phyloP scores from a whole-genome alignment of 129 eudicot species.

The Erigeron canadensis region DNA sequence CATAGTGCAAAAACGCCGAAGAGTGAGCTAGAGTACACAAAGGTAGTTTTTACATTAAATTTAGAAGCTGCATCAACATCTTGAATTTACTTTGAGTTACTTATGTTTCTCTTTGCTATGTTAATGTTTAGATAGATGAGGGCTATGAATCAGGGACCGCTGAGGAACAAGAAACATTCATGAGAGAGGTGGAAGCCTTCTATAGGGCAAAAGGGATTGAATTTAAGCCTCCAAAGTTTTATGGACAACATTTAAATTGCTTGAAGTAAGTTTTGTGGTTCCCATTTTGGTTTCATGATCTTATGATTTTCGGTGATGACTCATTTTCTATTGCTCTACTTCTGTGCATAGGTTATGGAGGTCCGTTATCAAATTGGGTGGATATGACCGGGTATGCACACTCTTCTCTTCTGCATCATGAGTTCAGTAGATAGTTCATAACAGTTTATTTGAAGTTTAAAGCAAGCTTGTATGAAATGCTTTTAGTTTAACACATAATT shows the following conservation, averaged over 20 bases:
- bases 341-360: constrained; percentile 77
- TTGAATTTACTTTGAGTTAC: constrained; percentile 13
- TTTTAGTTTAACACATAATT: neutral
- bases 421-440: neutral
- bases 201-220: constrained; percentile 56
- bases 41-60: constrained; percentile 31
- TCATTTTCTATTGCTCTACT: constrained; percentile 8
- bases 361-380: constrained; percentile 68
- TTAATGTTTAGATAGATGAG: constrained; percentile 54
- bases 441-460: neutral
- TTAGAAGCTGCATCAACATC: constrained; percentile 10
- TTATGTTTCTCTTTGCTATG: neutral
- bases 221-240: constrained; percentile 87
- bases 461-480: neutral
- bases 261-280: constrained; percentile 54
- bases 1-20: constrained; percentile 35
- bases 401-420: neutral
- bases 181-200: constrained; percentile 67
- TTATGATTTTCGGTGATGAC: neutral
- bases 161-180: constrained; percentile 85
- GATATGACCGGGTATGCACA: constrained; percentile 67
- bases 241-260: constrained; percentile 81
- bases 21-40: constrained; percentile 35
- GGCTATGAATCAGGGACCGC: constrained; percentile 79
- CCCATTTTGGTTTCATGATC: constrained; percentile 1